Conservation (phyloP, 2,329 filamentous ascomycete species). For the Cercospora janseana region DNA sequence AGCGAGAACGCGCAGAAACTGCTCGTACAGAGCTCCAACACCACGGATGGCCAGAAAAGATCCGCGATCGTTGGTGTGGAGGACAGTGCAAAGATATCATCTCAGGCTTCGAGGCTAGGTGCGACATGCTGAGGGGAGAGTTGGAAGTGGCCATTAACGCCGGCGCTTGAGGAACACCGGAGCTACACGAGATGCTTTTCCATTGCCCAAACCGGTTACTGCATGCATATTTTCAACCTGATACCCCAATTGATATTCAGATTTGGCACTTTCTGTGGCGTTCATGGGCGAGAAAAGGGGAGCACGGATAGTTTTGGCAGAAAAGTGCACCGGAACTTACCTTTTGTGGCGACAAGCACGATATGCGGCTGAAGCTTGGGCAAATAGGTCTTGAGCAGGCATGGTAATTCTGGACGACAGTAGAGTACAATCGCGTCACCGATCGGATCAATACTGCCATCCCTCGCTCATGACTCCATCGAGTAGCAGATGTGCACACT, state of each 20-base stretch:
- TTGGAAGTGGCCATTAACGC: conserved; percentile 18
- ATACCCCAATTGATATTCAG: too few relatives aligned
- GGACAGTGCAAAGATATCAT: conserved; percentile 83
- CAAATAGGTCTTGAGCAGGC: too few relatives aligned
- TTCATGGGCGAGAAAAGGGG: too few relatives aligned
- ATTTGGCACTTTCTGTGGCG: too few relatives aligned
- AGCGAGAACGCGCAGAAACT: conserved; percentile 78
- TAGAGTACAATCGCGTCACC: too few relatives aligned
- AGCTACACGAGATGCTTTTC: background rate
- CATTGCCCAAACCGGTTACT: background rate
- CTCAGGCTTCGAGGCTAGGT: conserved; percentile 87
- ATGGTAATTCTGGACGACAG: too few relatives aligned
- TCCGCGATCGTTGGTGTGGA: conserved; percentile 76
- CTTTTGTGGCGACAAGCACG: too few relatives aligned
- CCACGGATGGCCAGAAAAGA: conserved; percentile 75
- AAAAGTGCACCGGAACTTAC: too few relatives aligned
- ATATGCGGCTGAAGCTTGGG: too few relatives aligned
- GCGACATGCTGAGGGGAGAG: conserved; percentile 68
- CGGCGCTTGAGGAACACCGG: background rate
- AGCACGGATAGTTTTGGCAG: background rate
- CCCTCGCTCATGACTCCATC: too few relatives aligned
- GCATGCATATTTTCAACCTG: conserved; percentile 1
- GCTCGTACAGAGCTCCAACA: conserved; percentile 77
- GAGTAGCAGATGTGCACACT: too few relatives aligned
- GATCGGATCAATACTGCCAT: too few relatives aligned